These are phyloP conservation scores for Chalciporus chontae DNA, from an alignment of 768 basidiomycete species.

Conservation along the genomic window DNA sequence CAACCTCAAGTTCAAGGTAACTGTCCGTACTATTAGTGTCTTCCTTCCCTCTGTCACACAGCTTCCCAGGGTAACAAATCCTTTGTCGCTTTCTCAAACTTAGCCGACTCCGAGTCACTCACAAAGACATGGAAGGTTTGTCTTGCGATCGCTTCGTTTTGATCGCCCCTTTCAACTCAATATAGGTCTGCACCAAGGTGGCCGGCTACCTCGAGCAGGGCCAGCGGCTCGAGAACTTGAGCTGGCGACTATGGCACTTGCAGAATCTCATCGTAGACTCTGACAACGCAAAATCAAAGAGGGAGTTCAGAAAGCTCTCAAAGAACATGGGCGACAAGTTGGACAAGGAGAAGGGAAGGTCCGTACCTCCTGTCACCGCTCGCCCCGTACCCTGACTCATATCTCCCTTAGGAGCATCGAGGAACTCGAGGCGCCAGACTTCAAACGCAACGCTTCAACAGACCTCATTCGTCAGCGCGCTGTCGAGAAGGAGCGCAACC, in stretches of 20 bases:
- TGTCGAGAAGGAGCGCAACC: slow-evolving; percentile 74
- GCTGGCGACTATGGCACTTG: slow-evolving; percentile 90
- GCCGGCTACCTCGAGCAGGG: slow-evolving; percentile 89
- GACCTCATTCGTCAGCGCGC: slow-evolving; percentile 81
- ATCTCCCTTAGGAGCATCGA: slow-evolving; percentile 64
- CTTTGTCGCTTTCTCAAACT: slow-evolving; percentile 89
- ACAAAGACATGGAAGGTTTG: slow-evolving; percentile 89
- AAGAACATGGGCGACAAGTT: slow-evolving; percentile 89
- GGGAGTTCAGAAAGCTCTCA: slow-evolving; percentile 87
- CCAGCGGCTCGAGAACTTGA: slow-evolving; percentile 86
- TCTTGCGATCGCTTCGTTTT: slow-evolving; percentile 6
- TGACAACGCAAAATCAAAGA: slow-evolving; percentile 83
- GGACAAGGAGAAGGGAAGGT: slow-evolving; percentile 92
- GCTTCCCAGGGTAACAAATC: slow-evolving; percentile 79
- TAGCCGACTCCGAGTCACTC: slow-evolving; percentile 78
- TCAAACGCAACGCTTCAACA: slow-evolving; percentile 72
- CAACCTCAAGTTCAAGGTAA: slow-evolving; percentile 82
- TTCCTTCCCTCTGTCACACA: slow-evolving; percentile 9
- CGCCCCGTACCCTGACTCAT: slow-evolving; percentile 16
- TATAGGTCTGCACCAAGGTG: slow-evolving; percentile 84
- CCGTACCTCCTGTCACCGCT: slow-evolving; percentile 29
- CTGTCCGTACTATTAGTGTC: not conserved
- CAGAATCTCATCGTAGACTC: slow-evolving; percentile 89
- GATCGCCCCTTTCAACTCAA: slow-evolving; percentile 6
- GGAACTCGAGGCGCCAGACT: slow-evolving; percentile 81